Evolutionary conservation across 2,329 filamentous ascomycete species (phyloP).

Genomic region (Sporothrix luriei): DNA sequence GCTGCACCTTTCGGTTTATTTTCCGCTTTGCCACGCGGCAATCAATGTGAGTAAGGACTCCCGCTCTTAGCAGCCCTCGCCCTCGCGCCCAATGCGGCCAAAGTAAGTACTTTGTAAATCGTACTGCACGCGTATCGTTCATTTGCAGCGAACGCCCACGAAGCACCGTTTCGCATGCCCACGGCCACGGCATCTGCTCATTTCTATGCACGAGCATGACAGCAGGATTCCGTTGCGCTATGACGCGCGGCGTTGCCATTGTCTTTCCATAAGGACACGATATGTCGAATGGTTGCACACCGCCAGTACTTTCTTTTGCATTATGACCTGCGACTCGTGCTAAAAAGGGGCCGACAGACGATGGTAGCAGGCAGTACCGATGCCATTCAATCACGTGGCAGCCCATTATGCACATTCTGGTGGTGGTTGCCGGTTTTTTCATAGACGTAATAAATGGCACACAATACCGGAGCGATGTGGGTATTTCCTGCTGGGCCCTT

Average conservation of each 20-base stretch:
- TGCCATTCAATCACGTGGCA: conserved; percentile 18
- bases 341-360: not conserved
- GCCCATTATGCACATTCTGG: conserved; percentile 20
- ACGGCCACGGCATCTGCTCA: not conserved
- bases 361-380: not conserved
- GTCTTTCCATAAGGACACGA: not conserved
- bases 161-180: not conserved
- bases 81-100: not conserved
- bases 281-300: not conserved
- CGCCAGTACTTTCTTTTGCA: not conserved
- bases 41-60: conserved; percentile 26
- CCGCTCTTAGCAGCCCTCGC: not conserved
- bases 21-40: conserved; percentile 28
- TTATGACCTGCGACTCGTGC: not conserved
- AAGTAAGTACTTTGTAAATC: no score
- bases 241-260: not conserved
- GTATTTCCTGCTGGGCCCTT: not conserved
- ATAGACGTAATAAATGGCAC: not conserved
- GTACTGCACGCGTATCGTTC: conserved; percentile 17
- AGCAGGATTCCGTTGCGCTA: not conserved
- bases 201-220: not conserved
- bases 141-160: not conserved
- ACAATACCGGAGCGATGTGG: conserved; percentile 17
- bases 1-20: conserved; percentile 19
- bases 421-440: not conserved